A percentile compares a stretch with the other conserved stretches of the same genome.
Conservation (phyloP, 129 eudicot genomes). For the Calendula officinalis region DNA sequence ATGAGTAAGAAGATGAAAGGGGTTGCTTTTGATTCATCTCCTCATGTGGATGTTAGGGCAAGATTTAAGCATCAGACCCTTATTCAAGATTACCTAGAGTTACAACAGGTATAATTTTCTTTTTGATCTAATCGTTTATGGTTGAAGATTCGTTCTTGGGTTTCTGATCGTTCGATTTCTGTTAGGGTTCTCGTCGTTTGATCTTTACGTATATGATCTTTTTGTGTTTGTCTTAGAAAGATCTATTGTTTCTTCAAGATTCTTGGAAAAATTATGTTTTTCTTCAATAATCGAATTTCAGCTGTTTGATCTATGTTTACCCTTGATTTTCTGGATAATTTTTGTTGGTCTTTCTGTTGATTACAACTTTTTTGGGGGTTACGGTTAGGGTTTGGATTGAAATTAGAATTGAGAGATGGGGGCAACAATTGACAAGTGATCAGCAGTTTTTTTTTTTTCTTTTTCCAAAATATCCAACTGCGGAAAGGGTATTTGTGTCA, state of each 20-base stretch:
- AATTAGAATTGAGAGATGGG: not conserved
- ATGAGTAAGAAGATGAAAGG: slow-evolving; percentile 66
- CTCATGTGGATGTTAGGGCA: slow-evolving; percentile 48
- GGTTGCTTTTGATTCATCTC: slow-evolving; percentile 44
- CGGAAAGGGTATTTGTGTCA: slow-evolving; percentile 6
- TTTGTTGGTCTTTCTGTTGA: slow-evolving; percentile 13
- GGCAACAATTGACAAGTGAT: not conserved
- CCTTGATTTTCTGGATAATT: not conserved
- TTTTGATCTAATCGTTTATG: slow-evolving; percentile 1
- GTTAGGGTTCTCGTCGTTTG: slow-evolving; percentile 22
- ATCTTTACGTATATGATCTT: slow-evolving; percentile 16
- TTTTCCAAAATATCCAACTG: not conserved
- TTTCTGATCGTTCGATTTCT: slow-evolving; percentile 1
- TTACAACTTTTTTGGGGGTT: slow-evolving; percentile 12
- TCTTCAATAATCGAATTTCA: not conserved
- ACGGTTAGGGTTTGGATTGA: slow-evolving; percentile 24
- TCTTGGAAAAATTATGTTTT: not conserved
- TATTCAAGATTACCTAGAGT: slow-evolving; percentile 62
- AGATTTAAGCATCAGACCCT: slow-evolving; percentile 62
- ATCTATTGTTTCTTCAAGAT: slow-evolving; percentile 29
- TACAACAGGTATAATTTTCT: slow-evolving; percentile 45
- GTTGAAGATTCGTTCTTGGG: not conserved
- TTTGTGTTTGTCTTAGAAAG: slow-evolving; percentile 6
- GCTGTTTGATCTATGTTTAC: slow-evolving; percentile 25
- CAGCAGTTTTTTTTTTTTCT: slow-evolving; percentile 19